Base-by-base conservation (phyloP, 495 filamentous ascomycete species). In the Diplogelasinospora grovesii region DNA sequence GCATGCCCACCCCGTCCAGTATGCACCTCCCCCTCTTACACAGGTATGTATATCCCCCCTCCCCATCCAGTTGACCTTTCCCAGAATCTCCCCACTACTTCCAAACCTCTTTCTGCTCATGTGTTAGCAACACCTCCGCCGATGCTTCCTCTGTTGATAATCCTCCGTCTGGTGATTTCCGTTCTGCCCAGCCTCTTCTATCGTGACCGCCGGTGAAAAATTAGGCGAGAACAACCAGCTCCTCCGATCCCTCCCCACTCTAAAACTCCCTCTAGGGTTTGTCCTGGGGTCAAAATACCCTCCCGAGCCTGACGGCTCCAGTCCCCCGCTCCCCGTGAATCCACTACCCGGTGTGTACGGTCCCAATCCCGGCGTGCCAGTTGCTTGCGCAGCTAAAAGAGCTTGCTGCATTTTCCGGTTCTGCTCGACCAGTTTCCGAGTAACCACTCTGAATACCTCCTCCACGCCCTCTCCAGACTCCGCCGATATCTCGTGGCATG, bases 381-480 rank as follows among this genome's bases (percentile, higher is more conserved):
- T 61, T 1, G 68, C 69, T 2, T 61, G 59, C 22, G 69, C 69
- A 3, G 60, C 60, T 14, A 62, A 44, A 43, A 70, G 53, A 58
- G 70, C 71, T 42, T 80, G 70, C 46, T 78, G 73, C 27, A 81
- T 78, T 56, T 77, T 79, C 53, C 84, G 75, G 49, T 85, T 79
- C 71, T 92, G 87, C 69, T 96, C 90, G 22, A 98, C 90, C 41
- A 98, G 71, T 63, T 95, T 95, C 53, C 92, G 69, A 25, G 90
- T 88, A 26, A 96, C 92, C 13, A 96, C 90, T 0, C 89, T 76
- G 50, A 98, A 98, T 0, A 98, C 90, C 66, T 98, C 92, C 37
- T 98, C 92, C 8, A 98, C 87, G 3, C 90, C 90, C 68, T 97
- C 90, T 13, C 92, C 92, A 56, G 85, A 86, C 69, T 89, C 86